A percentile compares a stretch with the other conserved stretches of the same genome.
Evolutionary conservation across 768 basidiomycete species (phyloP).

Genomic region (Cystofilobasidium macerans): DNA sequence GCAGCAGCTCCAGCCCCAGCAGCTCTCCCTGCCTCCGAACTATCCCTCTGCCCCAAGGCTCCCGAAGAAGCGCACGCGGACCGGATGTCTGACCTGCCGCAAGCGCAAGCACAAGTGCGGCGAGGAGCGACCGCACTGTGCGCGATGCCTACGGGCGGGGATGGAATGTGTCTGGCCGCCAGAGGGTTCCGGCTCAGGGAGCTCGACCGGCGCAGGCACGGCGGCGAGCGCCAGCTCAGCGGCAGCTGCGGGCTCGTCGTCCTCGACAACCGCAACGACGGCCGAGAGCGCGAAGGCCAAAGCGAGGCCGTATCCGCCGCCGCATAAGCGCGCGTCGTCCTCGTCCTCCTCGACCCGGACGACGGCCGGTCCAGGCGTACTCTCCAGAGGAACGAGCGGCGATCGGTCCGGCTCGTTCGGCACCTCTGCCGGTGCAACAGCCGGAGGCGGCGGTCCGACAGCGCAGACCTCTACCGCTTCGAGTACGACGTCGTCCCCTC

Average conservation of each 20-base stretch:
- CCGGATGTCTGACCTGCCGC: not conserved
- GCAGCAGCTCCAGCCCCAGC: not conserved
- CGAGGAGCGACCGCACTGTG: not conserved
- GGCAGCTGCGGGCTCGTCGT: not conserved
- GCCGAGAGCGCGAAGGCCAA: not conserved
- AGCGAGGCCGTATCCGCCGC: not conserved
- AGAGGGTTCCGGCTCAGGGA: not conserved
- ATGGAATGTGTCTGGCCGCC: not conserved
- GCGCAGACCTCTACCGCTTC: too few species aligned
- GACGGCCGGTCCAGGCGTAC: too few species aligned
- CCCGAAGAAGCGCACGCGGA: not conserved
- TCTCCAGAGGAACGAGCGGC: too few species aligned
- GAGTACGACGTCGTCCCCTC: too few species aligned
- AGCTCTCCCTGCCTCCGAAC: too few species aligned
- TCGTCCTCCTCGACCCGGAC: too few species aligned
- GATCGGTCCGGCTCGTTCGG: not conserved
- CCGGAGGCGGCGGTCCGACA: too few species aligned
- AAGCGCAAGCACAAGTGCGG: constrained; percentile 9
- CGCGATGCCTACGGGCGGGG: not conserved
- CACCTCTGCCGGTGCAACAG: not conserved
- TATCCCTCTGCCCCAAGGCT: not conserved
- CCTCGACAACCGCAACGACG: not conserved
- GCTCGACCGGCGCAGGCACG: not conserved
- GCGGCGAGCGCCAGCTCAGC: not conserved
- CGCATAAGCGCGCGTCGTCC: too few species aligned